phyloP scores from a whole-genome alignment of 495 filamentous ascomycete genomes.

The Ascodesmis nigricans region DNA sequence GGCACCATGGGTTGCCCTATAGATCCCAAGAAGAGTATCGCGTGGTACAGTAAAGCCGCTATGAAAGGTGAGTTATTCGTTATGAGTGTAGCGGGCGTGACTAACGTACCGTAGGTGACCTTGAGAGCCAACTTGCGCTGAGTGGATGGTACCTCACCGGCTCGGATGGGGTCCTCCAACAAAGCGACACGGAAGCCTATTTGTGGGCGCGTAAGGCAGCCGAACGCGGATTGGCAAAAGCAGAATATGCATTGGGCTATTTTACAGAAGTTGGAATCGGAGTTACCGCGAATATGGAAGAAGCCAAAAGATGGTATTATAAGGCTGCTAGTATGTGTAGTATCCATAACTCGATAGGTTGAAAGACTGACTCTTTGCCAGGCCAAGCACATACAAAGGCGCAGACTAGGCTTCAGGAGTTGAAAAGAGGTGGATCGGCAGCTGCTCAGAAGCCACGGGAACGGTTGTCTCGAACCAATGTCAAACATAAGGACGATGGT shows the following conservation, averaged over 20 bases:
- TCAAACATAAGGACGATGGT: constrained; percentile 60
- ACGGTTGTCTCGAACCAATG: constrained; percentile 58
- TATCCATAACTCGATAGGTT: too few species aligned
- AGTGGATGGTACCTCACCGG: constrained; percentile 95
- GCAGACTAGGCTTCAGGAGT: constrained; percentile 71
- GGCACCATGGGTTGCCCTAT: constrained; percentile 61
- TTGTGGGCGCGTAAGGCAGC: constrained; percentile 93
- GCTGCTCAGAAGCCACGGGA: constrained; percentile 43
- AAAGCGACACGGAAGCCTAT: constrained; percentile 90
- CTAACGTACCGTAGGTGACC: constrained; percentile 30
- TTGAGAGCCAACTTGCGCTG: constrained; percentile 78
- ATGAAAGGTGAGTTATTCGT: constrained; percentile 37
- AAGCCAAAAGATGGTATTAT: constrained; percentile 97
- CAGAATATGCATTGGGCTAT: constrained; percentile 94
- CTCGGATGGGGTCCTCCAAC: constrained; percentile 62
- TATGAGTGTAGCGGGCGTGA: background rate
- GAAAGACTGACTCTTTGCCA: constrained; percentile 26
- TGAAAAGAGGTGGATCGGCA: constrained; percentile 53
- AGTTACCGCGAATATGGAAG: constrained; percentile 62
- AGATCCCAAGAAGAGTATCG: constrained; percentile 62
- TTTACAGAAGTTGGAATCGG: constrained; percentile 93
- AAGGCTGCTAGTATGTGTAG: constrained; percentile 79
- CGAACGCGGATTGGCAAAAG: constrained; percentile 61
- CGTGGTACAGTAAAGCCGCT: constrained; percentile 82
- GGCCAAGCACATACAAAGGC: constrained; percentile 90